Evolutionary conservation across 176 grass and related monocot genomes (phyloP), one percentile per base, ranked within the genome.

Genomic region (Ensete ventricosum): DNA sequence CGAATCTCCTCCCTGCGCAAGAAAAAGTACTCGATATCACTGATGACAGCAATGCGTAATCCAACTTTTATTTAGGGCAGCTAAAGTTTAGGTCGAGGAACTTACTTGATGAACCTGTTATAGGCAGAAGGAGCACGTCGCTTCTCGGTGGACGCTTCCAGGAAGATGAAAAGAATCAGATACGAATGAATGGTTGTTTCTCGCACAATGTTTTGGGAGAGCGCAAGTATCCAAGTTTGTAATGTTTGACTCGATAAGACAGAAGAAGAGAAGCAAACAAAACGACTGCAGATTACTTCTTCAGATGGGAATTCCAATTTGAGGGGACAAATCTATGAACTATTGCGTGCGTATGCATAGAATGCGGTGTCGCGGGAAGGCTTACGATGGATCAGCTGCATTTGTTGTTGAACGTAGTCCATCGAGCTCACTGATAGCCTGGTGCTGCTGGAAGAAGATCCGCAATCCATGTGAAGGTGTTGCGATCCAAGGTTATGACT

Each of bases 101-200:
- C 90, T 92, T 67, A 92, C 87, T 92, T 92, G 70, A 89, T 92
- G 78, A 92, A 92, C 83, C 84, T 80, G 54, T 92, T 92, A 59
- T 92, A 92, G 26, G 90, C 90, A 64, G 90, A 92, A 24, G 90
- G 90, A 87, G 87, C 74, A 14, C 90, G 84, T 26, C 87, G 89
- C 66, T 92, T 92, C 82, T 89, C 84, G 2, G 82, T 75, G 43
- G 84, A 82, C 84, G 74, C 11, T 69, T 14, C 16, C 50, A 60
- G 54, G 68, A 76, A 14, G 34, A 43, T 6, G 34, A 43, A 43
- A 43, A 43, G 34, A 43, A 34, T 34, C 29, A 34, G 29, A 34
- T 4, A 34, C 29, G 29, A 34, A 34, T 34, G 29, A 23, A 23
- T 23, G 22, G 29, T 34, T 34, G 29, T 34, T 29, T 34, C 29